Percentiles rank a stretch among this genome's conserved stretches.
Conservation (phyloP, 768 basidiomycete genomes). For the Pulveroboletus sp. region DNA sequence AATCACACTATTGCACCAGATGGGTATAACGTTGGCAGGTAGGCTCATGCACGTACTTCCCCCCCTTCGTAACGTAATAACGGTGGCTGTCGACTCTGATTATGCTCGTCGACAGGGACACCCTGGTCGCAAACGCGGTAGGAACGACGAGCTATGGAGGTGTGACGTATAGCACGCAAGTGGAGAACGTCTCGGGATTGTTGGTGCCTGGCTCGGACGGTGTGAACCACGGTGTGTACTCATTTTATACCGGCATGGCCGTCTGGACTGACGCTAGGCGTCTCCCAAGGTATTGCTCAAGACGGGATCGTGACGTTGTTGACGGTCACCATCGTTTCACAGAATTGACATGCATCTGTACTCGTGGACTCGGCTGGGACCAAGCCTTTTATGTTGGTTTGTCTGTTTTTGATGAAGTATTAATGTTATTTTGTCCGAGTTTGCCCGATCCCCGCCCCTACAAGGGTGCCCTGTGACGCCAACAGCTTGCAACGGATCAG, state of each 20-base stretch:
- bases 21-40: conserved; percentile 49
- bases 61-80: not conserved
- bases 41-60: conserved; percentile 1
- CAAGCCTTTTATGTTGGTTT: too few species aligned
- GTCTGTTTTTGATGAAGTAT: too few species aligned
- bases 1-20: conserved; percentile 41
- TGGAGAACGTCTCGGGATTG: conserved; percentile 47
- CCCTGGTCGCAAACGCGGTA: conserved; percentile 35
- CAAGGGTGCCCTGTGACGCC: too few species aligned
- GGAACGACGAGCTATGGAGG: conserved; percentile 39
- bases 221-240: conserved; percentile 44
- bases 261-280: not conserved
- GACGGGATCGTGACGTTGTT: conserved; percentile 55
- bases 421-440: too few species aligned
- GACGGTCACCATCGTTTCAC: conserved; percentile 44
- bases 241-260: too few species aligned
- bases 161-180: conserved; percentile 43
- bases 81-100: not conserved
- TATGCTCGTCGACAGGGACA: conserved; percentile 26
- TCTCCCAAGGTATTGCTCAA: conserved; percentile 39
- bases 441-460: too few species aligned
- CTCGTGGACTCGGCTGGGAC: too few species aligned
- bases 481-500: too few species aligned
- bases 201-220: conserved; percentile 48
- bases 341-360: not conserved